Conservation (phyloP, 2,329 filamentous ascomycete species). For the Colletotrichum lentis region DNA sequence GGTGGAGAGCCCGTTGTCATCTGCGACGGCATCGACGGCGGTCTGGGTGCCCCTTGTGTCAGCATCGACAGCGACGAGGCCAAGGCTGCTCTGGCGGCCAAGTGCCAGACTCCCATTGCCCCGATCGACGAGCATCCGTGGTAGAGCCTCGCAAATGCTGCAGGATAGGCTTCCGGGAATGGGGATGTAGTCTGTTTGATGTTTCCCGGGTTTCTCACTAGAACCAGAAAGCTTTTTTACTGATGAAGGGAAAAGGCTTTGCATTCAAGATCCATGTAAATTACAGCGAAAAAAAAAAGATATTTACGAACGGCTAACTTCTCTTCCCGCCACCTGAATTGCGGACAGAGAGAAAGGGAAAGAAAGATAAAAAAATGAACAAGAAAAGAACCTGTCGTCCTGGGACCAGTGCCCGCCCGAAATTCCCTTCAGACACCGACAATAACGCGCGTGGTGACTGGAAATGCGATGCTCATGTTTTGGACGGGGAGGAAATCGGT, state of each 20-base stretch:
- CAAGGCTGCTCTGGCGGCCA: slow-evolving; percentile 25
- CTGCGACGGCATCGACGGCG: slow-evolving; percentile 58
- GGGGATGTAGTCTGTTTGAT: too few species aligned
- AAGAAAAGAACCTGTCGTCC: too few species aligned
- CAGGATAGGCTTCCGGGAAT: too few species aligned
- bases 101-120: slow-evolving; percentile 30
- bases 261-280: not conserved
- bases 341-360: too few species aligned
- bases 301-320: too few species aligned
- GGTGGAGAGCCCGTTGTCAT: slow-evolving; percentile 55
- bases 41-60: slow-evolving; percentile 47
- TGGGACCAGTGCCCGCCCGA: too few species aligned
- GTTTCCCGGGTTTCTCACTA: too few species aligned
- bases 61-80: slow-evolving; percentile 28
- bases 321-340: too few species aligned
- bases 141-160: not conserved
- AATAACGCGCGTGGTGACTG: not conserved
- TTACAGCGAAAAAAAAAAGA: too few species aligned
- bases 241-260: not conserved
- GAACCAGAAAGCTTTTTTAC: not conserved
- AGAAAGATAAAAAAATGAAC: too few species aligned
- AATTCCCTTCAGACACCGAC: too few species aligned
- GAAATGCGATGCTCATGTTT: slow-evolving; percentile 4
- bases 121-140: slow-evolving; percentile 25
- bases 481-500: slow-evolving; percentile 1